Evolutionary conservation across 2,329 filamentous ascomycete genomes (phyloP).

Genomic region (Curvularia eragrostidis): DNA sequence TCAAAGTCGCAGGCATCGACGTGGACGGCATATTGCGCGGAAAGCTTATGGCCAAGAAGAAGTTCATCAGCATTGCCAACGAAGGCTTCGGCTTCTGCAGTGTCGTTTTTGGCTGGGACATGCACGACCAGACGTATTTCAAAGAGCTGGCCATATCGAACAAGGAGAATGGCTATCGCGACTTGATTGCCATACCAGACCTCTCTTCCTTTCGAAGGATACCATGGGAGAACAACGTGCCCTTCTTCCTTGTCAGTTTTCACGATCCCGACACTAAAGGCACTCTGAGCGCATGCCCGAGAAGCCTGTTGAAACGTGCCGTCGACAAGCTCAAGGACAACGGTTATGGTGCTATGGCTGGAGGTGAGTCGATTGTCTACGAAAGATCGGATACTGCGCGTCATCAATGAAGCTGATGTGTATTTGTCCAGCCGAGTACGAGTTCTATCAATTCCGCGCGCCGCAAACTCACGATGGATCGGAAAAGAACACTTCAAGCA

Average conservation of each 20-base stretch:
- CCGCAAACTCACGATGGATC: slow-evolving; percentile 60
- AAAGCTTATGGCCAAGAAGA: slow-evolving; percentile 90
- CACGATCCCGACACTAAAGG: slow-evolving; percentile 77
- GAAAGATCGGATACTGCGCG: slow-evolving; percentile 23
- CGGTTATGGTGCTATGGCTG: slow-evolving; percentile 86
- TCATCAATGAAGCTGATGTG: slow-evolving; percentile 29
- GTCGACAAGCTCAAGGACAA: slow-evolving; percentile 70
- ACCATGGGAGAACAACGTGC: slow-evolving; percentile 87
- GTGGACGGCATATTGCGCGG: slow-evolving; percentile 86
- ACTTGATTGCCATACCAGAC: slow-evolving; percentile 83
- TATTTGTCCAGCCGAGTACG: slow-evolving; percentile 75
- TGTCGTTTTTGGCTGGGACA: slow-evolving; percentile 95
- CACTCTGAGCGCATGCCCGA: slow-evolving; percentile 78
- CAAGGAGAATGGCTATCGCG: slow-evolving; percentile 86
- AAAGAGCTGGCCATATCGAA: slow-evolving; percentile 87
- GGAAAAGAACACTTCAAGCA: slow-evolving; percentile 69
- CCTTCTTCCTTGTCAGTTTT: slow-evolving; percentile 86
- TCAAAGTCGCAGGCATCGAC: slow-evolving; percentile 88
- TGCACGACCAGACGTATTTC: slow-evolving; percentile 92
- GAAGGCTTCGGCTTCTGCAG: slow-evolving; percentile 93
- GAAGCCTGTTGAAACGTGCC: slow-evolving; percentile 74
- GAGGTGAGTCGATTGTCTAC: slow-evolving; percentile 65
- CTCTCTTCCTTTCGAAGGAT: slow-evolving; percentile 79
- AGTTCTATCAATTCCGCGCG: slow-evolving; percentile 89
- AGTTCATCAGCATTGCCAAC: slow-evolving; percentile 83